Percentiles rank a stretch among this genome's conserved stretches.
phyloP scores from a whole-genome alignment of 1,284 basidiomycete species.

The Ceraceosorus guamensis region DNA sequence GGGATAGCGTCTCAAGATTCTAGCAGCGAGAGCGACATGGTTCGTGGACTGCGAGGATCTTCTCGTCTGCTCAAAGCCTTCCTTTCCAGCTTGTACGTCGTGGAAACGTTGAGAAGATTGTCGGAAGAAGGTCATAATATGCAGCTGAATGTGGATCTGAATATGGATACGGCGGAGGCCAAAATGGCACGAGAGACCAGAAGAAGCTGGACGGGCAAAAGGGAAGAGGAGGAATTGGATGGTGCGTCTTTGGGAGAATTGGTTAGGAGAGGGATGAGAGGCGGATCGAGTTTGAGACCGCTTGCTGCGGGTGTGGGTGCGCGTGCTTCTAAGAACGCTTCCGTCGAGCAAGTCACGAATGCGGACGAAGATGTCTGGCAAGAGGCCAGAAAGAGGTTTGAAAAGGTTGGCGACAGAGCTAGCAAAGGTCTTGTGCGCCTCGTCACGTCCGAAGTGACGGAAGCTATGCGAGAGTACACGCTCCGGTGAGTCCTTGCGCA shows the following conservation, averaged over 20 bases:
- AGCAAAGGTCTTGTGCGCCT: slow-evolving; percentile 23
- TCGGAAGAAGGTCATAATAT: slow-evolving; percentile 30
- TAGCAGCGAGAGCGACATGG: slow-evolving; percentile 31
- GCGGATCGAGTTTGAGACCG: no score
- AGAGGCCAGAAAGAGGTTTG: slow-evolving; percentile 21
- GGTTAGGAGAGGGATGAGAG: slow-evolving; percentile 12
- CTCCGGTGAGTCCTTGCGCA: background rate
- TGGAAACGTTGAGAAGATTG: slow-evolving; percentile 29
- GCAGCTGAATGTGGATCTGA: slow-evolving; percentile 21
- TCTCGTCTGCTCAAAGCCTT: slow-evolving; percentile 37
- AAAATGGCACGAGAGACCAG: slow-evolving; percentile 13
- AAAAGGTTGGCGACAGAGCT: slow-evolving; percentile 20
- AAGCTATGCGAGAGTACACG: slow-evolving; percentile 18
- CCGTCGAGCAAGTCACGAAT: slow-evolving; percentile 1
- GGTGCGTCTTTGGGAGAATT: slow-evolving; percentile 30
- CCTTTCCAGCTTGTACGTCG: slow-evolving; percentile 27
- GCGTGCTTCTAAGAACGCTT: background rate
- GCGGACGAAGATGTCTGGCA: slow-evolving; percentile 36
- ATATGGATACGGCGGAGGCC: slow-evolving; percentile 16
- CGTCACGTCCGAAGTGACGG: slow-evolving; percentile 30
- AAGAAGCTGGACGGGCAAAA: slow-evolving; percentile 13
- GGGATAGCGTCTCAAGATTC: slow-evolving; percentile 48
- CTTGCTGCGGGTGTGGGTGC: slow-evolving; percentile 4
- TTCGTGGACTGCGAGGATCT: slow-evolving; percentile 37
- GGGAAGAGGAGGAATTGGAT: slow-evolving; percentile 27